Conservation (phyloP, 768 basidiomycete genomes). For the Podaxis sp. region DNA sequence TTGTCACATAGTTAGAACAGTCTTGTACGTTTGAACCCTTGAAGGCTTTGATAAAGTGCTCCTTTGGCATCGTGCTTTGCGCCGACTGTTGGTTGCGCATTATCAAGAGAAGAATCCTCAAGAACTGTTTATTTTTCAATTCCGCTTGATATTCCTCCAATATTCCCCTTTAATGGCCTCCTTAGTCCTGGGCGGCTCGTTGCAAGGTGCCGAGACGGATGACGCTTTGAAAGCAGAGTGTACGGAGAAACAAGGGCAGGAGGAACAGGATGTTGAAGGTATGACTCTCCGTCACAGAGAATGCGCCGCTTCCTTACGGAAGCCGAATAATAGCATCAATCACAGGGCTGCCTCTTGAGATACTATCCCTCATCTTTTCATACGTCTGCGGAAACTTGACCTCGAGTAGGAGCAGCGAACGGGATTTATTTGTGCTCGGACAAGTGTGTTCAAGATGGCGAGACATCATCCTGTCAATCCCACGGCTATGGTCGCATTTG, state of each 20-base stretch:
- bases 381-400: background rate
- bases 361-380: background rate
- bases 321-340: background rate
- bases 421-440: background rate
- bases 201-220: background rate
- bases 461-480: background rate
- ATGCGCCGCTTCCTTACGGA: background rate
- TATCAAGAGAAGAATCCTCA: no score
- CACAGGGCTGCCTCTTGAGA: background rate
- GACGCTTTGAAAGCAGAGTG: background rate
- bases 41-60: no score
- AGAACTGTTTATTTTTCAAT: background rate
- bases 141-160: background rate
- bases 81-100: no score
- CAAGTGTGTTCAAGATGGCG: slow-evolving; percentile 1
- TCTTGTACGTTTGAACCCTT: no score
- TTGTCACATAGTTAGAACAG: no score
- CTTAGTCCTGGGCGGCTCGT: background rate
- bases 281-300: background rate
- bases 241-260: background rate
- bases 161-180: background rate
- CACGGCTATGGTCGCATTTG: background rate
- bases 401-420: background rate
- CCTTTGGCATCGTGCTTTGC: no score
- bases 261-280: background rate